Conservation (phyloP, 2,329 filamentous ascomycete genomes). For the Aspergillus texensis region DNA sequence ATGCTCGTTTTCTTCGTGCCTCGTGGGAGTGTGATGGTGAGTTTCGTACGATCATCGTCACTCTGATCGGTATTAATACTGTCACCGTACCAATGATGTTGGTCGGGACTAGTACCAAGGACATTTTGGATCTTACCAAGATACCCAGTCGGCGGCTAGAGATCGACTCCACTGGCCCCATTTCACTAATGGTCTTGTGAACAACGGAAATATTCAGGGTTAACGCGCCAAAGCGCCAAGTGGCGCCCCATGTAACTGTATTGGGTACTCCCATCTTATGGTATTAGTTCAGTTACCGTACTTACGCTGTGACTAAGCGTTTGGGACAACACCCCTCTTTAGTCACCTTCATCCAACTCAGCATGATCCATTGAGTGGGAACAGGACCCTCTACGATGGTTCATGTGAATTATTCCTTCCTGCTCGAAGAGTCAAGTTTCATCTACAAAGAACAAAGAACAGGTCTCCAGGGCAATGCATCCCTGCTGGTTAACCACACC, state of each 20-base stretch:
- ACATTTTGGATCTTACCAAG: constrained; percentile 3
- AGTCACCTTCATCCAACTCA: neutral
- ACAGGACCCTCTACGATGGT: no score
- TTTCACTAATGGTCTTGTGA: constrained; percentile 2
- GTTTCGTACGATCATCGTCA: neutral
- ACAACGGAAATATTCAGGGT: constrained; percentile 2
- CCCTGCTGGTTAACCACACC: neutral
- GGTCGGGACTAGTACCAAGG: neutral
- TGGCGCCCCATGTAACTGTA: neutral
- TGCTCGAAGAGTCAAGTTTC: neutral
- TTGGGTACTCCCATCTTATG: neutral
- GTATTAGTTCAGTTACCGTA: constrained; percentile 1
- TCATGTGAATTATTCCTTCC: neutral
- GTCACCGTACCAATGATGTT: neutral
- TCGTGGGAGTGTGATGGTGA: neutral
- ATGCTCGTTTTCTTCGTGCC: neutral
- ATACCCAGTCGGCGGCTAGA: neutral
- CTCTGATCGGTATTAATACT: neutral
- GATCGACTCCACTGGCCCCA: neutral
- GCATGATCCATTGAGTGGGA: neutral
- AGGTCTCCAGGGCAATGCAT: neutral
- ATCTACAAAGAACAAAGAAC: neutral
- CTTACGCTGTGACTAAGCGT: neutral
- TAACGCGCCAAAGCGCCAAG: constrained; percentile 7
- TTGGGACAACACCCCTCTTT: neutral